A percentile compares a stretch with the other conserved stretches of the same genome.
Conservation (phyloP, 768 basidiomycete species). For the Kockovaella imperatae region DNA sequence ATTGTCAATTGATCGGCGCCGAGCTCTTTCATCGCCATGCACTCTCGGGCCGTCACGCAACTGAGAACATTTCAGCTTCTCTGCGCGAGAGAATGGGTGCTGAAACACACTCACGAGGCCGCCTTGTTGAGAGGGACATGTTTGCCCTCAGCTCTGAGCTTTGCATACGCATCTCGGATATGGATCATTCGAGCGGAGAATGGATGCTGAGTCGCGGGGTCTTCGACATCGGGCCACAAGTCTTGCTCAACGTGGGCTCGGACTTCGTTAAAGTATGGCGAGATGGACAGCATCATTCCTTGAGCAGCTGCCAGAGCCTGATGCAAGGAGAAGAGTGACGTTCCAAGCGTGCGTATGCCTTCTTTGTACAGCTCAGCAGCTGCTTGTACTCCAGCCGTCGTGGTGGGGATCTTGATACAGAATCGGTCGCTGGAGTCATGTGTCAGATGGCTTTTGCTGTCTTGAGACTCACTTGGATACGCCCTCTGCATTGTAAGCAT, state of each 20-base stretch:
- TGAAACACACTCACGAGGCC: constrained; percentile 8
- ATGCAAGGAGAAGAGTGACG: constrained; percentile 53
- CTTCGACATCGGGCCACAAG: constrained; percentile 31
- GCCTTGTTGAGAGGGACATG: constrained; percentile 20
- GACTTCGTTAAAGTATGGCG: constrained; percentile 53
- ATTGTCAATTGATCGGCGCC: constrained; percentile 32
- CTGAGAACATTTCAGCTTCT: no score
- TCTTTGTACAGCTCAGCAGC: constrained; percentile 48
- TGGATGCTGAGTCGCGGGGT: constrained; percentile 31
- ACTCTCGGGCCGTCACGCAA: constrained; percentile 30
- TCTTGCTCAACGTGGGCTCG: constrained; percentile 26
- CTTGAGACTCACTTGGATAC: constrained; percentile 43
- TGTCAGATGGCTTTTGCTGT: constrained; percentile 5
- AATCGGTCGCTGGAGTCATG: constrained; percentile 46
- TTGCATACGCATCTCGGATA: constrained; percentile 9
- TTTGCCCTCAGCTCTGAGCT: constrained; percentile 17
- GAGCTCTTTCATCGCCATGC: constrained; percentile 27
- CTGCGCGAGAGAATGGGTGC: background rate
- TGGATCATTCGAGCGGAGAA: constrained; percentile 15
- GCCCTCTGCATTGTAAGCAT: constrained; percentile 28
- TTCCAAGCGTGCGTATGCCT: constrained; percentile 54
- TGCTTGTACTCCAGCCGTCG: constrained; percentile 52
- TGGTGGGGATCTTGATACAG: constrained; percentile 58
- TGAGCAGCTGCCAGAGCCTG: constrained; percentile 55
- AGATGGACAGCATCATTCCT: constrained; percentile 52